Conservation (phyloP, 1,284 basidiomycete genomes). For the Ceratobasidium sp. region DNA sequence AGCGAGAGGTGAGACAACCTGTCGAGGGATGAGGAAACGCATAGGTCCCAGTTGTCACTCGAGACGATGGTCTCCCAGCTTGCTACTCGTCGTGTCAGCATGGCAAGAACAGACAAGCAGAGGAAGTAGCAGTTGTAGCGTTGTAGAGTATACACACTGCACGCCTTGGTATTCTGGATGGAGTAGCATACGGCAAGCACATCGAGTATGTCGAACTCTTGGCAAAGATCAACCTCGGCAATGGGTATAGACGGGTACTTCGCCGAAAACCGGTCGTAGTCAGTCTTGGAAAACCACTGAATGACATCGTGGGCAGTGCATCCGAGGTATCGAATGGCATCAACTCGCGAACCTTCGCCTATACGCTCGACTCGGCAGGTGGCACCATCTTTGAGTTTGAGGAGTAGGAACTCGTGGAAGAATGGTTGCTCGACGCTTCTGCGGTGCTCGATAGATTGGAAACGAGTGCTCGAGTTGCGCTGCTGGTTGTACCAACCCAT, state of each 20-base stretch:
- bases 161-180: background rate
- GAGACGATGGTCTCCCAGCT: background rate
- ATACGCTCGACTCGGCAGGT: too few relatives aligned
- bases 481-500: too few relatives aligned
- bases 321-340: conserved; percentile 23
- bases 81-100: background rate
- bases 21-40: background rate
- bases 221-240: background rate
- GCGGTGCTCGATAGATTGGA: too few relatives aligned
- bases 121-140: too few relatives aligned
- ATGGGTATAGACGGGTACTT: background rate
- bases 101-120: too few relatives aligned
- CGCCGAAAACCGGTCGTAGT: background rate
- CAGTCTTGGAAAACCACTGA: conserved; percentile 3
- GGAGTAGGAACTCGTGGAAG: too few relatives aligned
- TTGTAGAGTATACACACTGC: background rate
- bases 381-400: too few relatives aligned
- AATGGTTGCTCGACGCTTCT: too few relatives aligned
- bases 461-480: too few relatives aligned
- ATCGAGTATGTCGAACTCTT: conserved; percentile 3
- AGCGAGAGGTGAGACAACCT: background rate
- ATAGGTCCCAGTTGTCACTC: background rate
- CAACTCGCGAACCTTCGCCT: background rate
- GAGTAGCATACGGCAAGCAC: conserved; percentile 8
- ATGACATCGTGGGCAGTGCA: conserved; percentile 19